Conservation (phyloP, 768 basidiomycete species). For the Suillus luteus region DNA sequence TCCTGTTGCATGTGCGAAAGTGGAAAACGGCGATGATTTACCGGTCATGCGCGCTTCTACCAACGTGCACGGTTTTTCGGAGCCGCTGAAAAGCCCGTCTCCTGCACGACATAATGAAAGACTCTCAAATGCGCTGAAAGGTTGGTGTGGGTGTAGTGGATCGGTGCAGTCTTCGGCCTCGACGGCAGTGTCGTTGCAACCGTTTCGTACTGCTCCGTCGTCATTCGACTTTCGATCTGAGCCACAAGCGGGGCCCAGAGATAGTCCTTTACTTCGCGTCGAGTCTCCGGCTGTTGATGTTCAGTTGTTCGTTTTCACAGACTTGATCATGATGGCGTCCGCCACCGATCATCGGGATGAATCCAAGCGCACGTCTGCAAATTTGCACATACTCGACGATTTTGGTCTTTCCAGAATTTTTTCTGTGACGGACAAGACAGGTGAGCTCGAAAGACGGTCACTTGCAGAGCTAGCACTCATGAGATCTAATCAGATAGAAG, state of each 20-base stretch:
- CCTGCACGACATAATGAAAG: slow-evolving; percentile 22
- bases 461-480: not conserved
- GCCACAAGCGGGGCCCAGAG: slow-evolving; percentile 7
- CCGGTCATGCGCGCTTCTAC: slow-evolving; percentile 18
- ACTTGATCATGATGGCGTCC: slow-evolving; percentile 63
- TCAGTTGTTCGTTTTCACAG: slow-evolving; percentile 62
- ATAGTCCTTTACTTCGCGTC: slow-evolving; percentile 26
- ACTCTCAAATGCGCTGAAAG: slow-evolving; percentile 44
- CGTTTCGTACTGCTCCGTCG: slow-evolving; percentile 33
- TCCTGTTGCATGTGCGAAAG: slow-evolving; percentile 43
- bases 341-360: slow-evolving; percentile 22
- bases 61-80: not conserved
- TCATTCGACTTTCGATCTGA: slow-evolving; percentile 26
- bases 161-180: slow-evolving; percentile 34
- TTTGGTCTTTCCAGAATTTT: slow-evolving; percentile 54
- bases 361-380: slow-evolving; percentile 30
- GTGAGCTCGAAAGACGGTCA: slow-evolving; percentile 11
- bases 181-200: slow-evolving; percentile 20
- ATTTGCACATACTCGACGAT: slow-evolving; percentile 45
- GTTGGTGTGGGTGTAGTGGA: slow-evolving; percentile 49
- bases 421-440: slow-evolving; percentile 41
- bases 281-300: slow-evolving; percentile 31
- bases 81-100: not conserved
- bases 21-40: slow-evolving; percentile 36
- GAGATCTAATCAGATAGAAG: slow-evolving; percentile 24